Evolutionary conservation across 371 early-diverging fungal species (phyloP).

Genomic region (Zychaea mexicana): DNA sequence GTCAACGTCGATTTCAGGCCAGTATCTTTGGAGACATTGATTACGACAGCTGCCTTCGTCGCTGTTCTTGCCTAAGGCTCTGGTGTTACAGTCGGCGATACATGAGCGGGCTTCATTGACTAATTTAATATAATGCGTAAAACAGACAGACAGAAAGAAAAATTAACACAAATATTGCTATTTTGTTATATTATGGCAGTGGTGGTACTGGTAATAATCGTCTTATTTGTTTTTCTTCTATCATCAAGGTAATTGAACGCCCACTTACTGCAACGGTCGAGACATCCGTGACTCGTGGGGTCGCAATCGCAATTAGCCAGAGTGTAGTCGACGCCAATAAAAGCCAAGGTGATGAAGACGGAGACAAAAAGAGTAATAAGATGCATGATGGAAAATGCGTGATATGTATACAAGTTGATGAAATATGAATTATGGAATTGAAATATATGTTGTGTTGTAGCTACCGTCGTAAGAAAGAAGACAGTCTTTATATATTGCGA

Average conservation of each 20-base stretch:
- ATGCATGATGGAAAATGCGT: background rate
- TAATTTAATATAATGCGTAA: background rate
- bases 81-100: background rate
- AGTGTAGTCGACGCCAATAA: background rate
- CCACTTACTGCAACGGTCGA: conserved; percentile 11
- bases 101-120: conserved; percentile 7
- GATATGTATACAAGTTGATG: too few relatives aligned
- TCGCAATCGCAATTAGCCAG: background rate
- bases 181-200: too few relatives aligned
- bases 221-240: too few relatives aligned
- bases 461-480: too few relatives aligned
- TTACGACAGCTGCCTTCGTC: background rate
- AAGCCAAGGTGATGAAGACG: background rate
- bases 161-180: background rate
- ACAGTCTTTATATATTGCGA: too few relatives aligned
- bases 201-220: too few relatives aligned
- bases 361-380: background rate
- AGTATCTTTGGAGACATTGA: background rate
- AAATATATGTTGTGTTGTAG: too few relatives aligned
- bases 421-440: too few relatives aligned
- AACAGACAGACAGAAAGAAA: background rate
- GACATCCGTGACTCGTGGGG: background rate
- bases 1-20: background rate
- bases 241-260: too few relatives aligned
- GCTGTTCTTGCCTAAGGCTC: background rate